Base-by-base conservation (phyloP, 768 basidiomycete species). In the Omphalotus guepiniiformis region DNA sequence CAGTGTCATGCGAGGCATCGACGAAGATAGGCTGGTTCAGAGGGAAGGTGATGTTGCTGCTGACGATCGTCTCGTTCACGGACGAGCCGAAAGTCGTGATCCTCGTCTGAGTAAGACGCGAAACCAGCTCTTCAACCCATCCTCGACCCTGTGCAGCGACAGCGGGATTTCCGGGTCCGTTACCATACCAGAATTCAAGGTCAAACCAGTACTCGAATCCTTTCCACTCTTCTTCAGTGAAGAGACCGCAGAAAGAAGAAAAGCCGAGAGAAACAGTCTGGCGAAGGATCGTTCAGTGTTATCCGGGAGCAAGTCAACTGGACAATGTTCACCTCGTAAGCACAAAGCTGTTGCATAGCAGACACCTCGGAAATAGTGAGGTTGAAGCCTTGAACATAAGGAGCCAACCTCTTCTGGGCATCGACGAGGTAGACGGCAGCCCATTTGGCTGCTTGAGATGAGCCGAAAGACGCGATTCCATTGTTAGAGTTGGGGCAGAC, bases 211-310 rank as follows among this genome's bases (percentile, higher is more conserved):
- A 90, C 54, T 84, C 80, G 58, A 79, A 90, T 0, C 82, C 82
- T 55, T 82, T 74, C 88, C 88, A 92, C 59, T 91, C 89, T 26
- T 83, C 79, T 56, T 86, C 75, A 0, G 85, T 87, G 63, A 92
- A 92, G 12, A 91, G 63, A 35, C 74, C 77, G 52, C 88, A 92
- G 61, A 90, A 92, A 32, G 73, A 68, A 8, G 87, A 88, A 57
- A 80, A 88, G 1, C 86, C 87, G 4, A 90, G 78, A 0, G 86
- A 76, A 37, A 90, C 88, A 23, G 88, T 87, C 82, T 88, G 42
- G n/a, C 19, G 11, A 4, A 30, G 15, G n/a, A n/a, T n/a, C n/a
- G n/a, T n/a, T n/a, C n/a, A n/a, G n/a, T n/a, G n/a, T n/a, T n/a
- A n/a, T n/a, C n/a, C n/a, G n/a, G n/a, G n/a, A n/a, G n/a, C n/a